Evolutionary conservation across 306 rosid genomes (phyloP), one percentile per base, ranked within the genome.

Genomic region (Acacia melanoxylon): DNA sequence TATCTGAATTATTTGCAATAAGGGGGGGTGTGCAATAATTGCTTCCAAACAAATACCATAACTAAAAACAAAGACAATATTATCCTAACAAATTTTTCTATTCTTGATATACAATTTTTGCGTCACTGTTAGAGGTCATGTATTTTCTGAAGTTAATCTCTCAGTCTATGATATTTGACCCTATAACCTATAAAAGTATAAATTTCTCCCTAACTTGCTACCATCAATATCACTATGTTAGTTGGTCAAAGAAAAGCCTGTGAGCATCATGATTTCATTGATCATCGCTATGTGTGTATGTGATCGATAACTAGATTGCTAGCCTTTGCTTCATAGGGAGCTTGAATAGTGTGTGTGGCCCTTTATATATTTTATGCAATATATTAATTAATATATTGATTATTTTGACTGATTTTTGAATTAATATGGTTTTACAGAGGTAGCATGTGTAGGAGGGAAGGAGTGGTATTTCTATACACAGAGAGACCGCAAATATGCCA

Each of bases 391-490:
- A 54, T 22, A 58, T 22, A 58, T 58, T 58, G 65, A 35, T 71
- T 49, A 8, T 68, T 52, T 27, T 71, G 29, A 76, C 76, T 22
- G 6, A 10, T 44, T 37, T 46, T 29, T 51, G 17, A 71, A 80
- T 71, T 6, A 70, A 80, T 44, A 58, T 71, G 54, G 22, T 70
- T 71, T 70, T 59, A 45, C 51, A 94, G 98, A 84, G 67, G 85
- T 69, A 62, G 97, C 97, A 49, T 88, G 98, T 78, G 98, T 94
- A 74, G 98, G 97, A 83, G 92, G 97, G n/a, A 92, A 91, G 51
- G 97, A 94, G 40, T 94, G 94, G 98, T 94, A 92, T 81, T 94
- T 94, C 82, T 94, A 91, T 76, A 92, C 94, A 16, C 96, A 87
- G 52, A 78, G 98, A 75, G 98, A 94, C 58, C 81, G 97, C 0